Base-by-base conservation (phyloP, 2,329 filamentous ascomycete species). In the Fusarium sp. region DNA sequence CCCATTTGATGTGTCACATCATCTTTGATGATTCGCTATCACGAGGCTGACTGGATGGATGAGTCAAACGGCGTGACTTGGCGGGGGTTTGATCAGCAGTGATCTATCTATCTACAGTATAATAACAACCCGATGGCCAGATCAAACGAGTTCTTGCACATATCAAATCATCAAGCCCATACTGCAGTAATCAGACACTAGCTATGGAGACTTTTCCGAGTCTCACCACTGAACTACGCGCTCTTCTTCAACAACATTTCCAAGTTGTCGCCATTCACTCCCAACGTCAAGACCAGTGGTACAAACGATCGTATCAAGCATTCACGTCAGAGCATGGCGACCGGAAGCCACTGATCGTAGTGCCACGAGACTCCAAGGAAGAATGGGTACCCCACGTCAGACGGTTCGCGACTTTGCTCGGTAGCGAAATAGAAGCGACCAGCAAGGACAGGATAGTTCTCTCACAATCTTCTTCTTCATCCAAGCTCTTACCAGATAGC, bases 201-300 rank as follows among this genome's bases (percentile, higher is more conserved):
- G 3, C 4, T 10, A 53, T 53, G 49, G 4, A 29, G 10, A 13
- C 0, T 0, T 19, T 42, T 0, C 11, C 13, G 10, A 2, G 0
- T 0, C 4, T 23, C 0, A 4, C 0, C 0, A 7, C 4, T 1
- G 31, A 58, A 14, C 10, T 58, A 0, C 9, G 9, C 1, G 5
- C 14, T 42, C 41, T 59, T 2, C 5, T 58, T 0, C 25, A 41
- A 2, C 31, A 21, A 6, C 55, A 58, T 14, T 59, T 58, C 1
- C 41, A 59, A 8, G 15, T 58, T 1, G 25, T 47, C 0, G 25
- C 47, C 4, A 53, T 47, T 5, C 15, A 53, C 3, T 58, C 55
- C 1, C 55, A 58, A 0, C 55, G 55, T 8, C 54, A 58, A 17
- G 55, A 58, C 3, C 55, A 58, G 29, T 58, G 54, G 47, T 58